Percentiles rank a stretch among this genome's conserved stretches.
Conservation (phyloP, 1,284 basidiomycete genomes). For the Cutaneotrichosporon sp. region DNA sequence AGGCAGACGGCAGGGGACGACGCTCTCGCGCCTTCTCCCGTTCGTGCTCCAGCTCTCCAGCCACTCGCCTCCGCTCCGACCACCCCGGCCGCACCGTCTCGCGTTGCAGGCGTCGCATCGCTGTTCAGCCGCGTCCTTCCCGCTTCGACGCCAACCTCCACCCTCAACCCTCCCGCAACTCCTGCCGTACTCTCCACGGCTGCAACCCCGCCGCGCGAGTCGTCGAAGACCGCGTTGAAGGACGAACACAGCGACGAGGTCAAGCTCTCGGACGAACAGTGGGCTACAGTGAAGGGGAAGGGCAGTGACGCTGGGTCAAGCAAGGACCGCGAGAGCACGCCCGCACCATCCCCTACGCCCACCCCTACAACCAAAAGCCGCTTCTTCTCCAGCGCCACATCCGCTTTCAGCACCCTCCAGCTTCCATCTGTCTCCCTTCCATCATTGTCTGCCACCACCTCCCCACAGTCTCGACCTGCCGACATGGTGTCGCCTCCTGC, state of each 20-base stretch:
- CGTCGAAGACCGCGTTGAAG: conserved; percentile 6
- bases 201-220: conserved; percentile 5
- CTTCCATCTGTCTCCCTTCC: conserved; percentile 14
- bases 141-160: background rate
- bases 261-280: background rate
- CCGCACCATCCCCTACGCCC: background rate
- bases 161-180: background rate
- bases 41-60: background rate
- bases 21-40: conserved; percentile 1
- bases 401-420: conserved; percentile 16
- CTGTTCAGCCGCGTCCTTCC: conserved; percentile 18
- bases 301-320: background rate
- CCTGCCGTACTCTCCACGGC: background rate
- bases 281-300: background rate
- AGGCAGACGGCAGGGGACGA: no score
- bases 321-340: conserved; percentile 1
- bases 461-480: background rate
- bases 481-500: background rate
- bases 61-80: background rate
- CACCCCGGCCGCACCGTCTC: background rate
- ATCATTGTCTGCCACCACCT: background rate
- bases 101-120: conserved; percentile 9
- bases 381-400: conserved; percentile 21
- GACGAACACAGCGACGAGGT: background rate
- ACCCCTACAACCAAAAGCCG: conserved; percentile 1